Evolutionary conservation across 2,329 filamentous ascomycete species (phyloP), one percentile per base, ranked within the genome.

Genomic region (Exophiala aquamarina): DNA sequence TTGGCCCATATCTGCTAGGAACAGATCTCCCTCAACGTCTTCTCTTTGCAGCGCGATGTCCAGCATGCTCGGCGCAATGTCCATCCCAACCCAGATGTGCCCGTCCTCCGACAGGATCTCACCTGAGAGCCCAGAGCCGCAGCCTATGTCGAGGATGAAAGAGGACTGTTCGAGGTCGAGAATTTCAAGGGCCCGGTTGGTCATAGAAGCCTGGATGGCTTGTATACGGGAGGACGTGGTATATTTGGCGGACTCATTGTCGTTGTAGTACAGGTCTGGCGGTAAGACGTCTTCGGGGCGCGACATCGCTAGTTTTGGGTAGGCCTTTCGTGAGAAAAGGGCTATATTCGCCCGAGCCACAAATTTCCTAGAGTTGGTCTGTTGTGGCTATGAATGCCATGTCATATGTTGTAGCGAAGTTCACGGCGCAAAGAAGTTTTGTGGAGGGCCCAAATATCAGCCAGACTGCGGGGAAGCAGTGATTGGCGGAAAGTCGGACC

Each of bases 71-170:
- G 89, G 84, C 3, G 87, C 89, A 18, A 98, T 84, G 65, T 98
- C 93, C 86, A 97, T 92, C 50, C 93, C 93, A n/a, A 97, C 76
- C 93, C 93, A 98, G 1, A 84, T 84, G 71, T 98, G 93, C 44
- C 87, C 87, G 49, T 89, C 83, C 9, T 84, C 78, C 10, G 89
- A 90, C 36, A 98, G 81, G 49, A 97, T 96, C 67, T 96, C 91
- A 64, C 93, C 93, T 0, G 89, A 95, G 17, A 98, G 82, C 11
- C 93, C 93, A 59, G 88, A 94, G 62, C 93, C 93, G 69, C 93
- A 97, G 66, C 93, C 93, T n/a, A 97, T 74, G 66, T 98, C 93
- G 65, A 98, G 88, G 64, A 98, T 91, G 42, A 97, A 72, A 4
- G 89, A 95, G 3, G 93, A 88, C 0, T 76, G 72, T 34, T 78